Evolutionary conservation across 2,329 filamentous ascomycete genomes (phyloP).

Genomic region (Alternaria metachromatica): DNA sequence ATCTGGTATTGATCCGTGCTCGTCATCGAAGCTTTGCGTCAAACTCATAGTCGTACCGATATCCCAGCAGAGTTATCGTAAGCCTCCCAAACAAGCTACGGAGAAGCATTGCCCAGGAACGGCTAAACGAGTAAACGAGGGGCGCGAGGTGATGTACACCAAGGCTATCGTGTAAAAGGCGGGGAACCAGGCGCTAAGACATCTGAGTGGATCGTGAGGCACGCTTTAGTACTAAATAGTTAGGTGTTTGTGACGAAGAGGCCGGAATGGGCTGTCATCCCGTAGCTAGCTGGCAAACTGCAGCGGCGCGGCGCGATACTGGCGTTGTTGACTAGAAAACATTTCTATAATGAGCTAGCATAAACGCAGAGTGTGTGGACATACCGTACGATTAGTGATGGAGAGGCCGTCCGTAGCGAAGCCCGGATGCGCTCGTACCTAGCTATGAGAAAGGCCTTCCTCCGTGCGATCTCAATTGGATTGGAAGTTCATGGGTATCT

Average conservation of each 20-base stretch:
- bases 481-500: not conserved
- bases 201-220: not conserved
- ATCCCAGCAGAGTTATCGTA: not conserved
- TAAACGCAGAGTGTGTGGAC: not conserved
- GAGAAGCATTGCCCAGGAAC: not conserved
- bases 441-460: not conserved
- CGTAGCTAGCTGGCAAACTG: not conserved
- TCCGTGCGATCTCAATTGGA: not conserved
- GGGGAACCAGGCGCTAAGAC: not conserved
- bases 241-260: not conserved
- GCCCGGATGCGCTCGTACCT: not conserved
- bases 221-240: not conserved
- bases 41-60: not conserved
- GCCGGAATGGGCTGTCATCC: not conserved
- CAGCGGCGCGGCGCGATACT: not conserved
- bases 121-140: not conserved
- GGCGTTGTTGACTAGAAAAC: not conserved
- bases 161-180: not conserved
- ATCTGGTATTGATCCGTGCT: accelerated
- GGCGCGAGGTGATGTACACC: not conserved
- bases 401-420: not conserved
- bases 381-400: not conserved
- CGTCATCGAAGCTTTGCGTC: not conserved
- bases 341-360: not conserved
- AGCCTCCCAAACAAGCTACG: not conserved